phyloP scores from a whole-genome alignment of 257 asterid species.

The Penstemon eatonii region DNA sequence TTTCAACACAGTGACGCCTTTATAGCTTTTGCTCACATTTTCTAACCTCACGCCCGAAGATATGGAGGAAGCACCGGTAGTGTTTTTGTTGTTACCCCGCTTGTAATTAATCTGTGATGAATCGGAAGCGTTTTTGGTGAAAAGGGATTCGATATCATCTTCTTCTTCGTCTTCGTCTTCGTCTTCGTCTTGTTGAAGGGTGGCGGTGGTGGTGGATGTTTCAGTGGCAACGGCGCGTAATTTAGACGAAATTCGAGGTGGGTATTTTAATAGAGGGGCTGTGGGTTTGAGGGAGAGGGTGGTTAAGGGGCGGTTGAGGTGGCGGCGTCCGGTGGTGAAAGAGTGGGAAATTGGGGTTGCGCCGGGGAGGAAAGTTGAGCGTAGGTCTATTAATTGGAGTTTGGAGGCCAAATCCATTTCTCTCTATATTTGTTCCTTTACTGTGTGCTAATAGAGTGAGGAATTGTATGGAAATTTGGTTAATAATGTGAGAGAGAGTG shows the following conservation, averaged over 20 bases:
- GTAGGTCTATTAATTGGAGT: constrained; percentile 46
- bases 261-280: constrained; percentile 27
- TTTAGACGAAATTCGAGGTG: constrained; percentile 40
- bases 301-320: constrained; percentile 40
- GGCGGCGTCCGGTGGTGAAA: constrained; percentile 44
- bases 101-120: constrained; percentile 38
- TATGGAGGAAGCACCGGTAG: constrained; percentile 72
- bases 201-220: constrained; percentile 44
- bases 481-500: constrained; percentile 5
- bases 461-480: not conserved
- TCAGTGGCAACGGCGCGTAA: constrained; percentile 66
- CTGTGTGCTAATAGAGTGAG: not conserved
- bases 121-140: constrained; percentile 38
- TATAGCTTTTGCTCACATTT: constrained; percentile 75
- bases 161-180: constrained; percentile 14
- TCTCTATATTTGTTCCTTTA: not conserved
- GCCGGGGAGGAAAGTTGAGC: constrained; percentile 56
- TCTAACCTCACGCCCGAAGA: constrained; percentile 90
- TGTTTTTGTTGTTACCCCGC: constrained; percentile 46
- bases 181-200: constrained; percentile 40
- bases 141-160: constrained; percentile 72
- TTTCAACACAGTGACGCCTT: constrained; percentile 82
- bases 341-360: constrained; percentile 38
- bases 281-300: constrained; percentile 36
- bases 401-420: constrained; percentile 53